These are phyloP conservation scores for Neostapfia colusana DNA, from an alignment of 176 grass and related monocot species.

Conservation along the genomic window DNA sequence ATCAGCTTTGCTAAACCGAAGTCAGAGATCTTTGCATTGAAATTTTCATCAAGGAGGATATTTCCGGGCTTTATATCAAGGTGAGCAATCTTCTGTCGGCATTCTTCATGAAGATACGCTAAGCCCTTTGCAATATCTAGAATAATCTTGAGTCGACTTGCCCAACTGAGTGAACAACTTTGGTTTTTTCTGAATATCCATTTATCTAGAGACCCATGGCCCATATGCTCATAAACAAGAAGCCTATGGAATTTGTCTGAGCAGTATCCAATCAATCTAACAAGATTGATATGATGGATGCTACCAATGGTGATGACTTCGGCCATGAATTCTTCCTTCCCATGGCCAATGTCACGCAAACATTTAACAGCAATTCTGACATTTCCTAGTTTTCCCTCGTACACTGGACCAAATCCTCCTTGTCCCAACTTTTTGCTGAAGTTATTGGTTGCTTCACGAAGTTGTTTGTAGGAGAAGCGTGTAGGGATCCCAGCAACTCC, in stretches of 20 bases:
- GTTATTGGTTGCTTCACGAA: constrained; percentile 68
- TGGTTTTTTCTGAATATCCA: constrained; percentile 66
- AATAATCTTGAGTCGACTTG: constrained; percentile 63
- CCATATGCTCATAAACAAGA: constrained; percentile 81
- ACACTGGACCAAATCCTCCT: constrained; percentile 85
- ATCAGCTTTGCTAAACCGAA: constrained; percentile 87
- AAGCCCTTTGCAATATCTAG: constrained; percentile 70
- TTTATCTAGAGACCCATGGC: constrained; percentile 65
- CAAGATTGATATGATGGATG: constrained; percentile 83
- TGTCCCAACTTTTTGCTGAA: constrained; percentile 83
- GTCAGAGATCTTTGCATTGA: constrained; percentile 75
- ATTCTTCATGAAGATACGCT: constrained; percentile 74
- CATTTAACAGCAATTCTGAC: constrained; percentile 64
- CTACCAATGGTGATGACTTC: constrained; percentile 77
- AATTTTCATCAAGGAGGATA: constrained; percentile 79
- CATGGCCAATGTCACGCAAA: constrained; percentile 60
- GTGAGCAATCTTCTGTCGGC: constrained; percentile 76
- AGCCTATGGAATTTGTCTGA: constrained; percentile 72
- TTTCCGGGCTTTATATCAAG: constrained; percentile 76
- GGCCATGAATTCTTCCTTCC: constrained; percentile 79
- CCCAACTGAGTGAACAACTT: constrained; percentile 63
- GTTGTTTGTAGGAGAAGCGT: constrained; percentile 61
- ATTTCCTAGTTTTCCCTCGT: constrained; percentile 52
- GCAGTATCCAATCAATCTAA: constrained; percentile 68
- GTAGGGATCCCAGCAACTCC: constrained; percentile 66